Evolutionary conservation across 1,139 yeast species (phyloP), one percentile per base, ranked within the genome.

Genomic region (Groenewaldozyma auringiensis): DNA sequence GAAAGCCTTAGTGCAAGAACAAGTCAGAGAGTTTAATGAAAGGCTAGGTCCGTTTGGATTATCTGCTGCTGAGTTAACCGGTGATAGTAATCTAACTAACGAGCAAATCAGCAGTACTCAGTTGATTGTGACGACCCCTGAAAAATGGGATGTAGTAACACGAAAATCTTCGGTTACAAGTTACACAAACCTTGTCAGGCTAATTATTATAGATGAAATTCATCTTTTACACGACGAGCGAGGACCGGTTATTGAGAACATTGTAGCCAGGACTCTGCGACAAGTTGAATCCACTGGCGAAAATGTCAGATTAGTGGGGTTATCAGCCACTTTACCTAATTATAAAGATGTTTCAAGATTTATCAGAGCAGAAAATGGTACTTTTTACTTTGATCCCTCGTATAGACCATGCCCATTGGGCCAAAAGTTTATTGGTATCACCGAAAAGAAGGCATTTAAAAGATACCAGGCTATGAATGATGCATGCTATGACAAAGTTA

Each of bases 91-190:
- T 49, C 66, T 92, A 51, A 82, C 94, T 1, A 81, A 78, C 53
- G 79, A 76, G 46, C 95, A 92, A 61, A 82, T 92, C 31, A 64
- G 75, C 2, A 81, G 79, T 42, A 84, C 96, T 0, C 96, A 92
- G 58, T 68, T 92, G 34, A 70, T 92, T 46, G 94, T 92, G 2
- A 87, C 97, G 0, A 92, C 98, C 0, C 96, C 96, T 0, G 96
- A 87, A 60, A 92, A 92, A 61, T 92, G 98, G 97, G 98, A 92
- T 66, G 88, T 92, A 27, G 81, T 89, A 20, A 89, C 96, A 1
- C 74, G 97, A 65, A 89, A 89, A 57, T 72, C 74, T 38, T 71
- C 79, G 6, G 89, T 83, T 48, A 66, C 74, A 1, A 75, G 82
- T 3, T 81, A 79, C 53, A 75, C 81, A 0, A 72, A 74, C 38